These are phyloP conservation scores for Aureobasidium sp. DNA, from an alignment of 2,329 filamentous ascomycete species.

Conservation along the genomic window DNA sequence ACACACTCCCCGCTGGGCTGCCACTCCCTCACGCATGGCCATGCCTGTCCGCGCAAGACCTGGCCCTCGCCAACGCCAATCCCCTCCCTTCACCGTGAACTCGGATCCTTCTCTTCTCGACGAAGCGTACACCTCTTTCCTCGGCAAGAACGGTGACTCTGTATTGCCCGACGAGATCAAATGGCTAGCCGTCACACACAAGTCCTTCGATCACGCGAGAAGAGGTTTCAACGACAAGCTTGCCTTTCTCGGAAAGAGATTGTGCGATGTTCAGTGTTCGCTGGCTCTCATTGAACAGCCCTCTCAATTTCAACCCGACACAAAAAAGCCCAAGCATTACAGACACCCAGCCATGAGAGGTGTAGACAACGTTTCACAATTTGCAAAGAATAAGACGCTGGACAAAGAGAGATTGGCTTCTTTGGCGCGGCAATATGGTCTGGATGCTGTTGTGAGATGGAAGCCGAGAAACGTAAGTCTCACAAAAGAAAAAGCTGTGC, in stretches of 20 bases:
- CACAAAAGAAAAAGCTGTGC: not conserved
- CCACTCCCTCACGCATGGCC: slow-evolving; percentile 41
- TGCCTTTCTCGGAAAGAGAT: slow-evolving; percentile 67
- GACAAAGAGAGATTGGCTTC: slow-evolving; percentile 58
- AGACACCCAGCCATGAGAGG: slow-evolving; percentile 55
- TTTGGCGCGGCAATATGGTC: slow-evolving; percentile 62
- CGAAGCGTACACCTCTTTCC: slow-evolving; percentile 65
- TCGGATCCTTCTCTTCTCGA: slow-evolving; percentile 66
- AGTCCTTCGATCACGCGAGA: slow-evolving; percentile 93
- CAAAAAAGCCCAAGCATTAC: slow-evolving; percentile 48
- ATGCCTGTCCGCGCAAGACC: slow-evolving; percentile 50
- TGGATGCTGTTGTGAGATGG: slow-evolving; percentile 77
- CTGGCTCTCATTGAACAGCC: slow-evolving; percentile 49
- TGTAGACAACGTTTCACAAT: slow-evolving; percentile 62
- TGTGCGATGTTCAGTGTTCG: slow-evolving; percentile 58
- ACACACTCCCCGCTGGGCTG: slow-evolving; percentile 42
- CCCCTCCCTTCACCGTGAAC: slow-evolving; percentile 63
- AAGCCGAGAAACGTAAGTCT: slow-evolving; percentile 68
- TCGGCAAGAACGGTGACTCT: slow-evolving; percentile 65
- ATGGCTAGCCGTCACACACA: slow-evolving; percentile 95
- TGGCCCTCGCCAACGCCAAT: slow-evolving; percentile 39
- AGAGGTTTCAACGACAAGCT: slow-evolving; percentile 91
- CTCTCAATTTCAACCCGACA: slow-evolving; percentile 23
- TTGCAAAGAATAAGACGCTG: slow-evolving; percentile 55
- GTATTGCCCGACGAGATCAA: slow-evolving; percentile 85